Evolutionary conservation across 495 filamentous ascomycete species (phyloP), one percentile per base, ranked within the genome.

Genomic region (Xeromyces bisporus): DNA sequence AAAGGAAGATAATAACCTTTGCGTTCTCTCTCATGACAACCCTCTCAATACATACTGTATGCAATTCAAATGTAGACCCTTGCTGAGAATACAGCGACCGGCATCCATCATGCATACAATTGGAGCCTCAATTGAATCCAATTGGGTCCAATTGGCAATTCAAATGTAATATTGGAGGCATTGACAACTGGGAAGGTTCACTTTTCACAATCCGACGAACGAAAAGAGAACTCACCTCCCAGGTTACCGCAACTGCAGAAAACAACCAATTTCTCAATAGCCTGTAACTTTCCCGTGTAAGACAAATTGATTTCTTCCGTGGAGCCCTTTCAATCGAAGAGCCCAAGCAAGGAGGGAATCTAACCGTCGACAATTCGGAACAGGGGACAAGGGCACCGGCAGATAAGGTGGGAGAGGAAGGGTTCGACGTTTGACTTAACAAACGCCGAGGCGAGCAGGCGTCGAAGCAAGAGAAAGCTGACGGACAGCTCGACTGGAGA

Each of bases 391-490:
- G 29, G 52, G 50, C 47, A 50, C 48, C 49, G 55, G 35, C 36
- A 40, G 51, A 46, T 45, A 39, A 35, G 43, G n/a, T n/a, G n/a
- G 39, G 34, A 36, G 39, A 35, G 37, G 36, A 41, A 9, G 37
- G 42, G 38, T 35, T 56, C 55, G 51, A 46, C 57, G 57, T 61
- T 57, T 61, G 57, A 61, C 51, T 37, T 58, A 61, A 61, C 57
- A 58, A 61, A 59, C 57, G 55, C 55, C 50, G 50, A 56, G 42
- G 36, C 33, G 40, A 35, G 32, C 43, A 41, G 47, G 44, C 46
- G 55, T 59, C 58, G 46, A 56, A 50, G 40, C 43, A 54, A 45
- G n/a, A n/a, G n/a, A n/a, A 46, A 55, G 52, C 42, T 46, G 44
- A 44, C 47, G 50, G 47, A 61, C 50, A 57, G 53, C 54, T 60